Base-by-base conservation (phyloP, 805 yeast species). In the Candida hungchunana region DNA sequence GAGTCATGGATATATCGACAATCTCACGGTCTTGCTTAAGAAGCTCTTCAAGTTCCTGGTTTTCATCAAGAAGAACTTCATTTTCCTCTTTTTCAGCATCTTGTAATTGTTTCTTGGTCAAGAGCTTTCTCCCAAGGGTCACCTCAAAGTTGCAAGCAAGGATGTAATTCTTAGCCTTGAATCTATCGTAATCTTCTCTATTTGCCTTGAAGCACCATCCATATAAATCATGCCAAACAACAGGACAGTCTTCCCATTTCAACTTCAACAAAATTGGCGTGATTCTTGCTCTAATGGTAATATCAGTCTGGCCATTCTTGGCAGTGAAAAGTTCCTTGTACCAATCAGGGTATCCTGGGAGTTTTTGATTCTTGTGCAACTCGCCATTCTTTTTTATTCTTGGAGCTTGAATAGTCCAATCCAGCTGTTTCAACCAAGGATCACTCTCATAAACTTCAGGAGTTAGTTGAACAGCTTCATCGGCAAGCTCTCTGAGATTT, bases 331-430 rank as follows among this genome's bases (percentile, higher is more conserved):
- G 47, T 11, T 77, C 78, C 41, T 82, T 74, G 58, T 85, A 94
- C 99, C 99, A 93, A 46, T 82, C 82, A 0, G 99, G 99, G 50
- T 71, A 86, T 0, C 96, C 97, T 0, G 95, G 94, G 31, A 86
- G 54, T 48, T 75, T 87, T 57, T 86, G 95, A 18, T 73, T 77
- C 36, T 85, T 83, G 17, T 64, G 70, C 1, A 86, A 84, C 4
- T 60, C 62, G 2, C 93, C 95, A 25, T 73, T 67, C 53, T 86
- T 86, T 11, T 80, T 84, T 27, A 77, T 44, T 34, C 77, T 70
- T 0, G 71, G 56, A 2, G 83, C 81, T 21, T 66, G 67, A 2
- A 81, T 63, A 0, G 77, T 72, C 99, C 99, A 93, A 57, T 93
- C 87, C 39, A 93, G 64, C 58, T 94, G 98, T 3, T 70, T 66